phyloP scores from a whole-genome alignment of 495 filamentous ascomycete genomes.

The Talaromyces stipitatus region DNA sequence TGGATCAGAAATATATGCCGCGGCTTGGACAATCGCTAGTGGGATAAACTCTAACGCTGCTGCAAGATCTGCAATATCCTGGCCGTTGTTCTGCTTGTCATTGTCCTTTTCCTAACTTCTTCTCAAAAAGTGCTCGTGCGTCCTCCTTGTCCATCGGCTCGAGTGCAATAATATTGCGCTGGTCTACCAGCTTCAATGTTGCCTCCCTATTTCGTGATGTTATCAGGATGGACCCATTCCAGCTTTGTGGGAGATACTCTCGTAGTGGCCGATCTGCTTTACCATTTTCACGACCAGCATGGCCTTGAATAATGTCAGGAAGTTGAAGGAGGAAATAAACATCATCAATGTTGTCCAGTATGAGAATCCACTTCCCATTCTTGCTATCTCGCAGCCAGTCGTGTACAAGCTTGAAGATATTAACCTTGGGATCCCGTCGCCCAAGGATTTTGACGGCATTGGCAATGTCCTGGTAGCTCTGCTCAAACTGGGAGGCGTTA shows the following conservation, averaged over 20 bases:
- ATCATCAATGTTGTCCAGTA: constrained; percentile 12
- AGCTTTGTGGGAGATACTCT: constrained; percentile 25
- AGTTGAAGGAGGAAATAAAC: constrained; percentile 17
- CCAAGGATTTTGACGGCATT: constrained; percentile 23
- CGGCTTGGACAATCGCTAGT: no score
- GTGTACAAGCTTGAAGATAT: constrained; percentile 32
- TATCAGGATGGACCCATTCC: constrained; percentile 29
- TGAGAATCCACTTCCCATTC: constrained; percentile 3
- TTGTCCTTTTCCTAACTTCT: constrained; percentile 22
- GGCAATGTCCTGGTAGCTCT: constrained; percentile 32
- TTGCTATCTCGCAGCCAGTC: constrained; percentile 27
- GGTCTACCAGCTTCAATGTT: constrained; percentile 16
- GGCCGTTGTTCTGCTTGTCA: constrained; percentile 5
- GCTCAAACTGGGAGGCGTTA: constrained; percentile 31
- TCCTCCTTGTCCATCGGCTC: constrained; percentile 22
- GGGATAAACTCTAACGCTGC: constrained; percentile 30
- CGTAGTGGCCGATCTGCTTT: constrained; percentile 1
- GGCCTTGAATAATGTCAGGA: not conserved
- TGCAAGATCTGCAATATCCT: constrained; percentile 17
- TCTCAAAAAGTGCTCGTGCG: constrained; percentile 29
- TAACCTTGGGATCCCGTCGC: constrained; percentile 24
- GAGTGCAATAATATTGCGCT: constrained; percentile 26
- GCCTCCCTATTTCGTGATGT: constrained; percentile 25
- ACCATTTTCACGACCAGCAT: not conserved
- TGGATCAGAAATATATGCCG: constrained; percentile 22